Evolutionary conservation across 1,139 yeast species (phyloP), one percentile per base, ranked within the genome.

Genomic region (Scheffersomyces quercinus): DNA sequence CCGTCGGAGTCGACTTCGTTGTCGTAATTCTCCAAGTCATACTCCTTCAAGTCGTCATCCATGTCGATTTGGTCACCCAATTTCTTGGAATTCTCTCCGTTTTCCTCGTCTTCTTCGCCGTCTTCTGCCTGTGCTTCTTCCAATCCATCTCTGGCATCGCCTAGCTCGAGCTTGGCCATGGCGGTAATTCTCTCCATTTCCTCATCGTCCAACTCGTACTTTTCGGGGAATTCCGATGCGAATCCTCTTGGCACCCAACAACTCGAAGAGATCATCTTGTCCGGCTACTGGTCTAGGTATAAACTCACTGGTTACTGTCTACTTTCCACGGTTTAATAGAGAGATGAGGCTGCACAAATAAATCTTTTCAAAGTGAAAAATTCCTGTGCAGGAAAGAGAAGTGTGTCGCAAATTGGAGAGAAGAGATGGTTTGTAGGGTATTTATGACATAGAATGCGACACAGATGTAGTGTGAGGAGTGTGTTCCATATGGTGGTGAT

Each of bases 201-300:
- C 47, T 80, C 95, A 51, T 93, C 98, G 56, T 90, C 83, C 47
- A 93, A 71, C 54, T 88, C 96, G 59, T 89, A 90, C 60, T 87
- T 81, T 55, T 83, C 88, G 4, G 99, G 99, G 60, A 85, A 88
- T 64, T 91, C 97, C 33, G 96, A 81, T 28, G 99, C 95, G 64
- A 79, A 87, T 9, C 99, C 99, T 59, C 97, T 81, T 39, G 98
- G 98, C 29, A 93, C 97, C 98, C 99, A 93, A 41, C 85, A 73
- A 40, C 95, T 85, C 29, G 97, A 86, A 40, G 99, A 90, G 53
- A 93, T 85, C 96, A 95, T 90, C 32, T 28, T 47, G 34, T 20
- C 26, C 26, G 7, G 26, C 26, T 20, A 20, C 20, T 20, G 20
- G 39, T 12, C 26, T 20, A 20, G 26, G 26, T 20, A 6, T 20